These are phyloP conservation scores for Sarocladium strictum DNA, from an alignment of 2,329 filamentous ascomycete species.

Conservation along the genomic window DNA sequence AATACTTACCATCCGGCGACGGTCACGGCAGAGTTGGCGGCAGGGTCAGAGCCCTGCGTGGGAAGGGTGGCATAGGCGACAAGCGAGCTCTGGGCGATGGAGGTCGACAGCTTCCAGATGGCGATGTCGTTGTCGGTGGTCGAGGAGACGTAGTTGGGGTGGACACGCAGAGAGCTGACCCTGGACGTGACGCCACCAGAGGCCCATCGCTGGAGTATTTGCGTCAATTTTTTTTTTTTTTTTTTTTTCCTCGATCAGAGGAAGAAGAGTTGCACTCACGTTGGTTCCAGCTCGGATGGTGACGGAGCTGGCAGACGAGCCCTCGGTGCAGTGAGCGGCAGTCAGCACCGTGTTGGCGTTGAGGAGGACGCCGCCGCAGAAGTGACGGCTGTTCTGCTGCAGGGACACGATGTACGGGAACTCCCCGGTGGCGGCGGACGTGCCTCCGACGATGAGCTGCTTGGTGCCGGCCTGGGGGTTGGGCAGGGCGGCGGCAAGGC, in stretches of 20 bases:
- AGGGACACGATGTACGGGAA: slow-evolving; percentile 27
- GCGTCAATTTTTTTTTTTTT: slow-evolving; percentile 11
- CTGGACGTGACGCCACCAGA: not conserved
- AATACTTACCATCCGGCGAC: slow-evolving; percentile 11
- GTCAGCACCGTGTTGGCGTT: slow-evolving; percentile 26
- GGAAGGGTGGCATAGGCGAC: slow-evolving; percentile 10
- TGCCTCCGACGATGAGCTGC: slow-evolving; percentile 21
- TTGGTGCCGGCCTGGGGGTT: not conserved
- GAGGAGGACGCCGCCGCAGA: slow-evolving; percentile 24
- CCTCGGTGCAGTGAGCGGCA: slow-evolving; percentile 22
- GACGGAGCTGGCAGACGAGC: slow-evolving; percentile 14
- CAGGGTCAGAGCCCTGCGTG: slow-evolving; percentile 8
- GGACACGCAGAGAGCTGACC: slow-evolving; percentile 18
- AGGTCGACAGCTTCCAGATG: slow-evolving; percentile 21
- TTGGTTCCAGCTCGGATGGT: slow-evolving; percentile 21
- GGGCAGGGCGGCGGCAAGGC: not conserved
- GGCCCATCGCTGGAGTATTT: slow-evolving; percentile 15
- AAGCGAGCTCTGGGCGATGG: slow-evolving; percentile 1
- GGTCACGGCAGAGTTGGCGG: not conserved
- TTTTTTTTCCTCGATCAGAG: too few relatives aligned
- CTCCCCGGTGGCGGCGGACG: slow-evolving; percentile 18
- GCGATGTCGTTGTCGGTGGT: slow-evolving; percentile 22
- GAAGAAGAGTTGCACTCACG: slow-evolving; percentile 13
- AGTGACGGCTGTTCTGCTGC: slow-evolving; percentile 14
- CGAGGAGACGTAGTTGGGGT: slow-evolving; percentile 18